Conservation (phyloP, 148 eudicot species). For the Dianthus caryophyllus region DNA sequence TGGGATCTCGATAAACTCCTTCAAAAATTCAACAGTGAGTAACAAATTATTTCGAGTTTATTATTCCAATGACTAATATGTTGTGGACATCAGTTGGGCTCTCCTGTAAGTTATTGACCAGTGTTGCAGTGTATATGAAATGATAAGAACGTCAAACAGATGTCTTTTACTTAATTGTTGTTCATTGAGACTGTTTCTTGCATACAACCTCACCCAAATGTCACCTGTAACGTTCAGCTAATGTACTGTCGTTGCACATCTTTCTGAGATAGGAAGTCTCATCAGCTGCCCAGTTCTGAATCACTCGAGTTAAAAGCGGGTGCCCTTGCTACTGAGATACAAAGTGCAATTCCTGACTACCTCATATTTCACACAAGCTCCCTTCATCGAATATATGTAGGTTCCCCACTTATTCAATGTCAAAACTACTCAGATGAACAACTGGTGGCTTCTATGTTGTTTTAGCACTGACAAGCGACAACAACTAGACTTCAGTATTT, state of each 20-base stretch:
- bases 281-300: too few species aligned
- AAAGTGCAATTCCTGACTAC: background rate
- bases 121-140: background rate
- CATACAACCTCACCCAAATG: background rate
- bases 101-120: background rate
- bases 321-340: background rate
- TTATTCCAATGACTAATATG: background rate
- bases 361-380: too few species aligned
- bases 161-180: background rate
- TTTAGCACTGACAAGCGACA: too few species aligned
- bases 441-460: too few species aligned
- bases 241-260: too few species aligned
- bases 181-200: background rate
- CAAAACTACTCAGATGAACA: too few species aligned
- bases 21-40: slow-evolving; percentile 87
- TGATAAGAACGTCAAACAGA: background rate
- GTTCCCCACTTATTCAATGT: background rate
- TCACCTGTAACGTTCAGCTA: background rate
- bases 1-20: slow-evolving; percentile 95
- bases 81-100: background rate
- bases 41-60: slow-evolving; percentile 13
- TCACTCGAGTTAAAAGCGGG: background rate
- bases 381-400: background rate
- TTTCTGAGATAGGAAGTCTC: too few species aligned
- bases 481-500: too few species aligned